Evolutionary conservation across 164 flowering plant species (phyloP).

Genomic region (Vitis cinerea): DNA sequence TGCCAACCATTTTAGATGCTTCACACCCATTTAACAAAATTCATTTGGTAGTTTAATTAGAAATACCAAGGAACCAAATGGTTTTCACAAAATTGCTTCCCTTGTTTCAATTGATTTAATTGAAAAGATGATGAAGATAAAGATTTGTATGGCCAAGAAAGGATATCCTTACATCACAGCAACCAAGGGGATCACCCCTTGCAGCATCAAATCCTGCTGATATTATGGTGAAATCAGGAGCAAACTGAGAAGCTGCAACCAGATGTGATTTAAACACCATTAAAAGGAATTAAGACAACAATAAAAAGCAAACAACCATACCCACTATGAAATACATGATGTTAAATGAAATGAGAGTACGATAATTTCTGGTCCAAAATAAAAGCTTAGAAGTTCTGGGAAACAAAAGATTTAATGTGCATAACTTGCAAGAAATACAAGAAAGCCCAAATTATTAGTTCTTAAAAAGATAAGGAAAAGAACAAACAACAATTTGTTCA

Average conservation of each 20-base stretch:
- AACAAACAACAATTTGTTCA: too few relatives aligned
- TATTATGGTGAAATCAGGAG: constrained; percentile 89
- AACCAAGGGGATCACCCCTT: constrained; percentile 95
- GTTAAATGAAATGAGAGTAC: too few relatives aligned
- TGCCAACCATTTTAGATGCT: neutral
- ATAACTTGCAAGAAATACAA: too few relatives aligned
- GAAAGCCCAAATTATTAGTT: too few relatives aligned
- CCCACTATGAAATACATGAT: neutral
- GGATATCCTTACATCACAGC: constrained; percentile 79
- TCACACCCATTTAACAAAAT: neutral
- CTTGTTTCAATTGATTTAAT: neutral
- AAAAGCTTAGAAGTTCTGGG: too few relatives aligned
- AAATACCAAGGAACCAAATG: neutral
- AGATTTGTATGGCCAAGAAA: constrained; percentile 1
- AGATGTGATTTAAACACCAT: constrained; percentile 2
- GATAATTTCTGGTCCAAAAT: too few relatives aligned
- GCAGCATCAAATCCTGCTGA: constrained; percentile 99
- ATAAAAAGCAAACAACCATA: neutral
- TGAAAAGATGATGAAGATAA: neutral
- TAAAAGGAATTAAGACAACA: neutral
- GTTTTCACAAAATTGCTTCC: neutral
- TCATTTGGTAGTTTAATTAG: neutral
- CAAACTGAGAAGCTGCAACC: constrained; percentile 73
- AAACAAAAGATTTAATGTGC: too few relatives aligned
- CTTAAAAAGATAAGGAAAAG: too few relatives aligned